A percentile compares a stretch with the other conserved stretches of the same genome.
These are phyloP conservation scores for Chlorokybus atmophyticus DNA, from an alignment of 139 green algal species.

Conservation along the genomic window DNA sequence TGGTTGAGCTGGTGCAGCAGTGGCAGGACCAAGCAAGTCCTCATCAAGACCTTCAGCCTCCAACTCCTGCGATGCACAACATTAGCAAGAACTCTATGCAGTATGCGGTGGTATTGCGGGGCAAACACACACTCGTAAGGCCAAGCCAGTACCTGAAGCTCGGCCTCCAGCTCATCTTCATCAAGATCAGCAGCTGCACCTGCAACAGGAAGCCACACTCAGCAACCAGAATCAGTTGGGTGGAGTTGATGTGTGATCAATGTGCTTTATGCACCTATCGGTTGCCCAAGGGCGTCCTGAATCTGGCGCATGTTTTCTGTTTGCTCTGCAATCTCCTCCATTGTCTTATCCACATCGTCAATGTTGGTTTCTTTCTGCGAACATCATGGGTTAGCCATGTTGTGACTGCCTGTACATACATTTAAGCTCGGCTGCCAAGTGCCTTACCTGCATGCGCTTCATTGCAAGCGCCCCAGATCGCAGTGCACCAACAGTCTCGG, in stretches of 20 bases:
- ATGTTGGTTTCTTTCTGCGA: conserved; percentile 69
- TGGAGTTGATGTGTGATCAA: no score
- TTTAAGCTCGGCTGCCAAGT: no score
- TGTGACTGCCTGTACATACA: no score
- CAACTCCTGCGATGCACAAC: no score
- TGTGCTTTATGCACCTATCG: conserved; percentile 51
- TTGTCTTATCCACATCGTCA: conserved; percentile 73
- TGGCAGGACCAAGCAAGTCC: conserved; percentile 27
- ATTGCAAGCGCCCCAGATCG: conserved; percentile 12
- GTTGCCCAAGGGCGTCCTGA: conserved; percentile 66
- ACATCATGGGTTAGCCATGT: no score
- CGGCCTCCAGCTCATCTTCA: conserved; percentile 51
- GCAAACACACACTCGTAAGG: not conserved
- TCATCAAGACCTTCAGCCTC: conserved; percentile 39
- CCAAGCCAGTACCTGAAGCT: no score
- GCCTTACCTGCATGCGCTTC: conserved; percentile 32
- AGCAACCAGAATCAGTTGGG: no score
- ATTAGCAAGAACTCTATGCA: no score
- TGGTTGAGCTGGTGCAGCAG: not conserved
- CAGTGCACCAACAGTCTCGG: conserved; percentile 60
- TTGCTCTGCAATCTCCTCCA: conserved; percentile 90
- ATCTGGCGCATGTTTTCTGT: conserved; percentile 82
- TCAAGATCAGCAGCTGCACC: conserved; percentile 63
- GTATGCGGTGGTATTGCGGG: no score
- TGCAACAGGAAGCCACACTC: no score